Evolutionary conservation across 768 basidiomycete species (phyloP), one percentile per base, ranked within the genome.

Genomic region (Tulasnella sp.): DNA sequence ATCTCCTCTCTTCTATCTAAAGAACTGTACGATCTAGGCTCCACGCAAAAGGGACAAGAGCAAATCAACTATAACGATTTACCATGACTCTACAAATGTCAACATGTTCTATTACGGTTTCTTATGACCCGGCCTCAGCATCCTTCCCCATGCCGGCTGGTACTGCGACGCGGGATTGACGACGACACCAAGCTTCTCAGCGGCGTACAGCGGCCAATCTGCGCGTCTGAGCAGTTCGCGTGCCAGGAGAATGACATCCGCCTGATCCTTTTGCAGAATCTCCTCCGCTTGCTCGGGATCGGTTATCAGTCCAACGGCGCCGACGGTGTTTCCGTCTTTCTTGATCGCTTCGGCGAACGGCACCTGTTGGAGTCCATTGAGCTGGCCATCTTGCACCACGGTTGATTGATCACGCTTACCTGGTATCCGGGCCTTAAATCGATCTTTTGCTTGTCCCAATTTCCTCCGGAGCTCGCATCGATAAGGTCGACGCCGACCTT

Each of bases 101-200:
- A 46, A 12, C 36, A 27, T 31, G 23, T 6, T 46, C 17, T 46
- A n/a, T 31, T 11, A 45, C 6, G 43, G n/a, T 6, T 14, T 12
- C 23, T 46, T 27, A 25, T 46, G 12, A 25, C 32, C 32, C 5
- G 25, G 45, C 21, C 32, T 43, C 11, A 61, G 67, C 70, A 76
- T 69, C 25, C 67, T 58, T 35, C 65, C 61, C 77, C 76, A 84
- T 1, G 72, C 80, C 15, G 80, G 69, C 65, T 83, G 81, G 65
- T 84, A 86, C 64, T 89, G 84, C 49, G 77, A 79, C 0, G 86
- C 82, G 2, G 81, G 73, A 62, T 82, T 81, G n/a, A 85, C 75
- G 1, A 75, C 75, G 6, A 77, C 75, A 19, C 79, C 80, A 4
- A 90, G 71, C 66, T 76, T 72, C 59, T 77, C 67, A 0, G 87